These are phyloP conservation scores for Cytospora piceicola DNA, from an alignment of 2,329 filamentous ascomycete genomes.

Conservation along the genomic window DNA sequence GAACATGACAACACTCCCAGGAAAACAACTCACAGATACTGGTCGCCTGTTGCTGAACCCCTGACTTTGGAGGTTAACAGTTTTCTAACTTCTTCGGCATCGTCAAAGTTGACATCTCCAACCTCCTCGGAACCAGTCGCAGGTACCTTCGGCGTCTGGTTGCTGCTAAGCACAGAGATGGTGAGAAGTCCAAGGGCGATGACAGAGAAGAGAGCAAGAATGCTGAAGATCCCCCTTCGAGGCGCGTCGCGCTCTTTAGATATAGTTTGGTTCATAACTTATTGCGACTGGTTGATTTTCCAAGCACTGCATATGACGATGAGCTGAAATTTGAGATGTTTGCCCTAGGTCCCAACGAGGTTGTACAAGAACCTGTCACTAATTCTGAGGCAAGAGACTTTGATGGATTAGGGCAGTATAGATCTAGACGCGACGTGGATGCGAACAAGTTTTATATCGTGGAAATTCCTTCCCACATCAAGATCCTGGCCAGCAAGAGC, in stretches of 20 bases:
- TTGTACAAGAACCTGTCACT: background rate
- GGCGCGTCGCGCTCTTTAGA: slow-evolving; percentile 16
- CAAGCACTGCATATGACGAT: background rate
- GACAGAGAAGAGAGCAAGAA: slow-evolving; percentile 26
- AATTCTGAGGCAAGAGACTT: background rate
- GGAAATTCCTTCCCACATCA: background rate
- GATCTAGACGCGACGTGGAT: background rate
- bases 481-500: background rate
- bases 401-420: background rate
- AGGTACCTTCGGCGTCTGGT: slow-evolving; percentile 12
- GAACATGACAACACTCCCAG: background rate
- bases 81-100: slow-evolving; percentile 26
- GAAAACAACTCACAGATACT: slow-evolving; percentile 24
- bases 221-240: slow-evolving; percentile 20
- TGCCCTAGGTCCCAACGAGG: background rate
- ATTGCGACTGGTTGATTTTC: background rate
- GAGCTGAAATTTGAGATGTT: background rate
- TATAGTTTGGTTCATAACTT: slow-evolving; percentile 18
- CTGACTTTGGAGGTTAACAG: slow-evolving; percentile 27
- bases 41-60: slow-evolving; percentile 25
- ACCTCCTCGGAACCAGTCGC: slow-evolving; percentile 16
- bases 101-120: slow-evolving; percentile 23
- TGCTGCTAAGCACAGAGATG: slow-evolving; percentile 25
- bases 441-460: background rate
- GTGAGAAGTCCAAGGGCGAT: slow-evolving; percentile 24